Conservation (phyloP, 306 rosid species). For the Mucuna pruriens region DNA sequence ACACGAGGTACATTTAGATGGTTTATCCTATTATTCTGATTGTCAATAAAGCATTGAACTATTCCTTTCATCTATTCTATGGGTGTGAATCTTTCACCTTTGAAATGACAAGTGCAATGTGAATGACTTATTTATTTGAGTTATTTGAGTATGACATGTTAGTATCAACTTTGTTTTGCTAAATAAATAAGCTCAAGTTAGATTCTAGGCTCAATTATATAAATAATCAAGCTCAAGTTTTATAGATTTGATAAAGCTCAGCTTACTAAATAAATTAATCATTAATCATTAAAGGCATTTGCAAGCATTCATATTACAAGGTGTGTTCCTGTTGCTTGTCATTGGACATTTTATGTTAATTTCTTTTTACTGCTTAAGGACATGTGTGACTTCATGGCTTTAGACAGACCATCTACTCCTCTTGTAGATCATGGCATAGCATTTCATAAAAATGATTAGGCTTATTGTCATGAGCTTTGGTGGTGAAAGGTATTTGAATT, state of each 20-base stretch:
- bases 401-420: conserved; percentile 84
- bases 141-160: not conserved
- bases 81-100: conserved; percentile 2
- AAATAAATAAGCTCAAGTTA: not conserved
- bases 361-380: conserved; percentile 61
- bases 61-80: not conserved
- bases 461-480: conserved; percentile 87
- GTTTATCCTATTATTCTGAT: conserved; percentile 7
- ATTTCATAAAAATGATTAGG: conserved; percentile 94
- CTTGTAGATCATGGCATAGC: conserved; percentile 26
- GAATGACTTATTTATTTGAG: not conserved
- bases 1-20: not conserved
- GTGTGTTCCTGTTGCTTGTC: not conserved
- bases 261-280: not conserved
- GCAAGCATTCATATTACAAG: not conserved
- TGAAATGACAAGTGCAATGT: not conserved
- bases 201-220: not conserved
- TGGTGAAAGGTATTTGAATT: conserved; percentile 91
- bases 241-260: not conserved
- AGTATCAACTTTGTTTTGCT: not conserved
- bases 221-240: not conserved
- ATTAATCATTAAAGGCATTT: not conserved
- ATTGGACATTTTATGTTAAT: not conserved
- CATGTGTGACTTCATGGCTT: conserved; percentile 90
- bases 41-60: conserved; percentile 26